Base-by-base conservation (phyloP, 805 yeast species). In the Zygotorulaspora sp. region DNA sequence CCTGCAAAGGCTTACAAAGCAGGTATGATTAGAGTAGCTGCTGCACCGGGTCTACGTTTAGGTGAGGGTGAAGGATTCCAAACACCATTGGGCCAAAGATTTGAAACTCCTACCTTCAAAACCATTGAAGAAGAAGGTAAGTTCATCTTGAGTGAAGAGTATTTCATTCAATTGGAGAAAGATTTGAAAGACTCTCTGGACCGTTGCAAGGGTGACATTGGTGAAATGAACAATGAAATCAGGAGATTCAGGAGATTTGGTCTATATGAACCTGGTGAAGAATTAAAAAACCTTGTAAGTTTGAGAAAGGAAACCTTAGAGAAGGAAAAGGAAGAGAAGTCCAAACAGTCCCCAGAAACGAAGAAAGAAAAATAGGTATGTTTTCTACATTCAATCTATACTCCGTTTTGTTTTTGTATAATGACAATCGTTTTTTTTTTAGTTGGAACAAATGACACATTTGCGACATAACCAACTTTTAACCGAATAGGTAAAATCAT, bases 1-100 rank as follows among this genome's bases (percentile, higher is more conserved):
- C 68, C 85, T 51, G 74, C 87, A 35, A 73, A 75, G 53, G 95
- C 96, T 7, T 82, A 77, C 58, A 77, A 76, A 56, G 67, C 74
- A 18, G 96, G 96, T 14, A 57, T 79, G 34, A 77, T 89, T 49
- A 74, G 71, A 21, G 66, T 61, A 32, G 69, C 87, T 48, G 69
- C 70, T 45, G 60, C 62, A 11, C 74, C 80, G 43, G 92, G 92
- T 22, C 65, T 79, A 17, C 59, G 60, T 10, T 74, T 90, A 45
- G 74, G 73, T n/a, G 63, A 65, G 8, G 95, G 90, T 38, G 97
- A 90, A 67, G 97, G 97, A 19, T 90, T 70, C 63, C 72, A 74
- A 51, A 77, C 85, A 38, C 83, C 75, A 29, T 53, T 68, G 35
- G 67, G 57, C 31, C 54, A 64, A 21, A 65, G 72, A 44, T 57